Evolutionary conservation across 2,329 filamentous ascomycete genomes (phyloP), one percentile per base, ranked within the genome.

Genomic region (Dichotomopilus funicola): DNA sequence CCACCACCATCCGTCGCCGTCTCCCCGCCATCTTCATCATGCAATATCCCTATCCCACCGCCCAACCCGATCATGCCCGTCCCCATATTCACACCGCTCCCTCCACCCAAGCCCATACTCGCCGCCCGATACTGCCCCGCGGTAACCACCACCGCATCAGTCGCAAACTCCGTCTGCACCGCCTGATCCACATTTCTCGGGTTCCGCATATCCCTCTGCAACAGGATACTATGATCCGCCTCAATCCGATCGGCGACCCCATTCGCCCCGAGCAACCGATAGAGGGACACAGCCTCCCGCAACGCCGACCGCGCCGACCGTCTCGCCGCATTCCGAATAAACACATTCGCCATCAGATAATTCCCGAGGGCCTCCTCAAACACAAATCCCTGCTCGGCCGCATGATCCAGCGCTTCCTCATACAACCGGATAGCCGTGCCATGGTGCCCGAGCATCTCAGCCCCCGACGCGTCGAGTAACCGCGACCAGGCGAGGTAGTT

Each of bases 301-400:
- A 91, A 72, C 0, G 86, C 79, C n/a, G 83, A 79, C 52, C 85
- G 79, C 33, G 88, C 88, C 38, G 86, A 85, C 58, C 88, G 75
- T 41, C 82, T 77, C 3, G 86, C 84, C 10, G 80, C 79, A 59
- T 79, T 77, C 11, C 87, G 77, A 52, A 88, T 75, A 59, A 90
- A 82, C 65, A 83, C 85, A 8, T 86, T 86, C 1, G 83, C 87
- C 73, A 91, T 86, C 35, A 91, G 74, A 65, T 89, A 88, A 64
- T 87, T 86, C 12, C 83, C 81, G 1, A 90, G 74, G 0, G 85
- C 88, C 67, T 91, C 86, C 58, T 91, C 88, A 49, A 90, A 79
- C 2, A 79, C 65, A 59, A 88, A 86, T 44, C 78, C 77, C 62
- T 89, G 78, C 54, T 87, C 77, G 19, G 87, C 77, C 10, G 85